Base-by-base conservation (phyloP, 2,329 filamentous ascomycete genomes). In the Metarhizium guizhouense region DNA sequence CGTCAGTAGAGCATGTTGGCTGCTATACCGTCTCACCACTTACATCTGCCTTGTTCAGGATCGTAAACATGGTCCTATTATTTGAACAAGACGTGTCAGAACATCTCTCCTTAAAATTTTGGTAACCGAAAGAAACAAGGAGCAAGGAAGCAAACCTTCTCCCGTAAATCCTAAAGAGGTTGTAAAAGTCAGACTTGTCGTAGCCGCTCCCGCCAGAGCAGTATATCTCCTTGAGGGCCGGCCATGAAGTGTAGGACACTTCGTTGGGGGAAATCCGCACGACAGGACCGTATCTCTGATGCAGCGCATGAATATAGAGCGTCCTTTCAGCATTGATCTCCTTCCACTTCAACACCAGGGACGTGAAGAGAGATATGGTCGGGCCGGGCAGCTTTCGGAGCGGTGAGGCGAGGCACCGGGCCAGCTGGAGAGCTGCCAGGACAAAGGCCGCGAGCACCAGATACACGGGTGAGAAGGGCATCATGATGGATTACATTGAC, bases 101-200 rank as follows among this genome's bases (percentile, higher is more conserved):
- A 29, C 13, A 30, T 29, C 2, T 1, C 25, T 30, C 20, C 7
- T 16, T 6, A 14, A 48, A 20, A 3, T 29, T 25, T 47, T 25
- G 25, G 25, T 1, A 25, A 25, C 25, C 25, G 25, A 25, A 25
- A 25, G 43, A 6, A 34, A 29, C 10, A 2, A 20, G 25, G 1
- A 16, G 13, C 5, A 36, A 13, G 62, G 72, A 2, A 16, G 62
- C 72, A 55, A 65, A 80, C 79, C 79, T 78, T 57, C 76, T 74
- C 11, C 76, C 79, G 60, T 81, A 85, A 3, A 83, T 73, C 56
- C 65, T 77, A 59, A 86, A 86, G 18, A 86, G 66, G 58, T 82
- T 70, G 62, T 86, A 86, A 60, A 85, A 85, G 56, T 81, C 78
- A 0, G 81, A 84, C 70, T 85, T 86, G 63, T 86, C 81, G 63